Conservation (phyloP, 306 rosid genomes). For the Quillaja saponaria region DNA sequence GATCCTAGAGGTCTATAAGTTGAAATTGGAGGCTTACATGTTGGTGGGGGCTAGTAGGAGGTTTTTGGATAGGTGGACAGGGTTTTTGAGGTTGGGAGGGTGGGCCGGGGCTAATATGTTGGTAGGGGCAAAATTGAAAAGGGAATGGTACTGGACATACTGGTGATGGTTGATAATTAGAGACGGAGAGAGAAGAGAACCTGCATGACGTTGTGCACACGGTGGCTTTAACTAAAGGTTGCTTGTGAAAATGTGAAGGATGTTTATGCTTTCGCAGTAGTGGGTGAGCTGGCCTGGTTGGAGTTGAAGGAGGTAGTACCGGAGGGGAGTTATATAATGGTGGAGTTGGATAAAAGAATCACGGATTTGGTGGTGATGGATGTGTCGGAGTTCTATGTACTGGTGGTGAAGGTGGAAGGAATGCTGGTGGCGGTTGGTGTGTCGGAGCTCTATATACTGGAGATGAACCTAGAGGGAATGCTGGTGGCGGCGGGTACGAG, state of each 20-base stretch:
- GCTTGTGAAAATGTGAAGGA: slow-evolving; percentile 33
- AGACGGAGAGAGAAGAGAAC: too few relatives aligned
- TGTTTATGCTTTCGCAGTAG: slow-evolving; percentile 28
- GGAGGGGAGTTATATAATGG: slow-evolving; percentile 32
- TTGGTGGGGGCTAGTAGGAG: too few relatives aligned
- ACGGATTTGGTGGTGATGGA: slow-evolving; percentile 32
- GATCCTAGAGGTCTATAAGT: too few relatives aligned
- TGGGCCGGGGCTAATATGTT: too few relatives aligned
- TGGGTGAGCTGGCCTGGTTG: slow-evolving; percentile 28
- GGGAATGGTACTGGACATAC: too few relatives aligned
- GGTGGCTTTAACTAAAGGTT: slow-evolving; percentile 15
- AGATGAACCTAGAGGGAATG: too few relatives aligned
- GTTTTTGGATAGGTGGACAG: too few relatives aligned
- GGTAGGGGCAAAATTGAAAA: too few relatives aligned
- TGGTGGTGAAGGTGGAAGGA: slow-evolving; percentile 4
- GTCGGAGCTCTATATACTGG: too few relatives aligned
- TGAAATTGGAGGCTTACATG: background rate
- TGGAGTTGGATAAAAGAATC: slow-evolving; percentile 26
- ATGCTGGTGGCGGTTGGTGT: background rate
- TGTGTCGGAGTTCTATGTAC: slow-evolving; percentile 24
- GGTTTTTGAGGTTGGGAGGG: too few relatives aligned
- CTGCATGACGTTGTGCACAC: too few relatives aligned
- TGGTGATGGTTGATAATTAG: background rate
- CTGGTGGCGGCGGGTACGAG: background rate
- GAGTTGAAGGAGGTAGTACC: slow-evolving; percentile 18